These are phyloP conservation scores for Recurvomyces mirabilis DNA, from an alignment of 495 filamentous ascomycete genomes.

Conservation along the genomic window DNA sequence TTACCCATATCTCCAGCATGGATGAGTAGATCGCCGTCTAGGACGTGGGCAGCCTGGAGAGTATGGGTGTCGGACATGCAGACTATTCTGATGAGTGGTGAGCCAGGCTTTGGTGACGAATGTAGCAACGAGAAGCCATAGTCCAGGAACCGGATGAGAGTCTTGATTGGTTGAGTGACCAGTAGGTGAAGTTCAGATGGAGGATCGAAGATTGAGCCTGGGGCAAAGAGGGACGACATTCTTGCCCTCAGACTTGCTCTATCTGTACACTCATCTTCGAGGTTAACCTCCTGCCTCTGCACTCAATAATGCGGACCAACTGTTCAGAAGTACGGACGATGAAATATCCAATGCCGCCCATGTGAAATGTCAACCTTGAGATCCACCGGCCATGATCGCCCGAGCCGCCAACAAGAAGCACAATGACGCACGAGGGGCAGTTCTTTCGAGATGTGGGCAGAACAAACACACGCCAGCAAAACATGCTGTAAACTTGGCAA, in stretches of 20 bases:
- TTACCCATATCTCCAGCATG: conserved; percentile 81
- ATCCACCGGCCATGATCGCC: too few relatives aligned
- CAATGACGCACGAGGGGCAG: too few relatives aligned
- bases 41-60: conserved; percentile 45
- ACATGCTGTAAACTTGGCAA: conserved; percentile 1
- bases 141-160: conserved; percentile 42
- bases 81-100: conserved; percentile 58
- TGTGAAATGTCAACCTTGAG: too few relatives aligned
- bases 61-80: conserved; percentile 88
- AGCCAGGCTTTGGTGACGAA: conserved; percentile 42
- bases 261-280: too few relatives aligned
- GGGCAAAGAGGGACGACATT: conserved; percentile 6
- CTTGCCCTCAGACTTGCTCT: background rate
- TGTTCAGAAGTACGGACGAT: too few relatives aligned
- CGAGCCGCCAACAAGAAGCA: too few relatives aligned
- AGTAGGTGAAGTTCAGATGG: conserved; percentile 40
- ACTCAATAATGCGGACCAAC: too few relatives aligned
- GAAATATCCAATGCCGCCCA: too few relatives aligned
- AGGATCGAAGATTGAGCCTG: conserved; percentile 35
- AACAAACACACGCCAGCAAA: too few relatives aligned
- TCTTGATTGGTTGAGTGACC: conserved; percentile 41
- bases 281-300: too few relatives aligned
- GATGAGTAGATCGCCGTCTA: conserved; percentile 70
- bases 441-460: too few relatives aligned
- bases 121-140: conserved; percentile 51